Percentiles rank a stretch among this genome's conserved stretches.
These are phyloP conservation scores for Pseudotulostoma volvatum DNA, from an alignment of 495 filamentous ascomycete genomes.

Conservation along the genomic window DNA sequence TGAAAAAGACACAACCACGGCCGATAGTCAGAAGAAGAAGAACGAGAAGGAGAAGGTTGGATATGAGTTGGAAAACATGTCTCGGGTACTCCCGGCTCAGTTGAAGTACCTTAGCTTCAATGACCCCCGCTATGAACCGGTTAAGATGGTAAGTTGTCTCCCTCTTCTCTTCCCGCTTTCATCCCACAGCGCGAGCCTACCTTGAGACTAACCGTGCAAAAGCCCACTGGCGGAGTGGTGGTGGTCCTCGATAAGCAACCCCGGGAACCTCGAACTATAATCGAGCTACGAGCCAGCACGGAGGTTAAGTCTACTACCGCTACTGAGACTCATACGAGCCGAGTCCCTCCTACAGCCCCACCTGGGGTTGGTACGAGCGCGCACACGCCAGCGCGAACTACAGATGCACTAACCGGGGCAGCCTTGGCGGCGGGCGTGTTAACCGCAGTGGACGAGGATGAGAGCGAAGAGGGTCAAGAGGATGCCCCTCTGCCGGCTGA, in stretches of 20 bases:
- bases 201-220: constrained; percentile 31
- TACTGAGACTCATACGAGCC: constrained; percentile 27
- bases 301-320: constrained; percentile 41
- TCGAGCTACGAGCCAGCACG: constrained; percentile 81
- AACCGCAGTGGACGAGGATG: constrained; percentile 74
- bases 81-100: constrained; percentile 79
- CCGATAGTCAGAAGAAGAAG: constrained; percentile 55
- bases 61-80: constrained; percentile 94
- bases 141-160: constrained; percentile 63
- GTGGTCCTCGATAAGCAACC: constrained; percentile 77
- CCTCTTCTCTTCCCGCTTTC: constrained; percentile 4
- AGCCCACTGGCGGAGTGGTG: constrained; percentile 90
- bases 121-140: constrained; percentile 75
- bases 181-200: too few species aligned
- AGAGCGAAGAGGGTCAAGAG: constrained; percentile 58
- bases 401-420: constrained; percentile 31
- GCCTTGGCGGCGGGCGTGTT: constrained; percentile 64
- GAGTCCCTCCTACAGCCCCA: constrained; percentile 23
- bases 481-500: constrained; percentile 66
- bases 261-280: constrained; percentile 54
- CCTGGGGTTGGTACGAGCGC: constrained; percentile 7
- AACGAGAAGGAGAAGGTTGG: constrained; percentile 91
- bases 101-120: constrained; percentile 87
- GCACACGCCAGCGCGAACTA: constrained; percentile 26
- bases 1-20: constrained; percentile 34